Percentiles rank a stretch among this genome's conserved stretches.
Evolutionary conservation across 768 basidiomycete genomes (phyloP).

Genomic region (Mycena rebaudengoi): DNA sequence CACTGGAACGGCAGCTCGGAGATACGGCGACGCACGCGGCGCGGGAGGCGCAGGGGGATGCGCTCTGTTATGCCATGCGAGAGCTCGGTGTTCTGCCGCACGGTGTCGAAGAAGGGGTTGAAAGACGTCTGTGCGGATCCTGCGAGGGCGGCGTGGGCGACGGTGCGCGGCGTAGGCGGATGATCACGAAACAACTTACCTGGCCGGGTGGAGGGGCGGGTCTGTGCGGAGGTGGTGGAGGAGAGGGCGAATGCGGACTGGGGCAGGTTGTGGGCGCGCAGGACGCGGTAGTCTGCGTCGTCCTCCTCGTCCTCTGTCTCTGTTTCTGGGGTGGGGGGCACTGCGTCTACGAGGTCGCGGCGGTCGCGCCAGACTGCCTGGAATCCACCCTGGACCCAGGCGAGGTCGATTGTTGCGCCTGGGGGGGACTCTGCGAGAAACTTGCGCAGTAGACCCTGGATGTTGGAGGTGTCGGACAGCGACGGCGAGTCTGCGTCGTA

Average conservation of each 20-base stretch:
- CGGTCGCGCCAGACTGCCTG: conserved; percentile 68
- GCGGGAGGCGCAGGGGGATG: conserved; percentile 72
- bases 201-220: conserved; percentile 30
- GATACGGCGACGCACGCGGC: conserved; percentile 63
- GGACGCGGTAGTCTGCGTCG: conserved; percentile 38
- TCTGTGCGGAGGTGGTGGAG: conserved; percentile 49
- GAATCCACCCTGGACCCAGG: conserved; percentile 88
- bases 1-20: conserved; percentile 82
- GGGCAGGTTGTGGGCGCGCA: conserved; percentile 69
- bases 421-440: conserved; percentile 64
- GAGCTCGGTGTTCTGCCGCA: conserved; percentile 88
- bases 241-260: conserved; percentile 68
- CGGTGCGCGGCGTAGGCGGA: background rate
- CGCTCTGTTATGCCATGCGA: conserved; percentile 79
- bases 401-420: conserved; percentile 60
- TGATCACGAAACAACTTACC: conserved; percentile 30
- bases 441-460: conserved; percentile 78
- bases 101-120: conserved; percentile 96
- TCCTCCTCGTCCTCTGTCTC: conserved; percentile 61
- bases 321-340: conserved; percentile 56
- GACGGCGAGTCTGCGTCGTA: conserved; percentile 82
- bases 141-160: conserved; percentile 1
- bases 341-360: conserved; percentile 60
- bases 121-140: too few relatives aligned
- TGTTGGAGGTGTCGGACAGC: conserved; percentile 71